A percentile compares a stretch with the other conserved stretches of the same genome.
Evolutionary conservation across 441 rosid genomes (phyloP).

Genomic region (Gossypium davidsonii): DNA sequence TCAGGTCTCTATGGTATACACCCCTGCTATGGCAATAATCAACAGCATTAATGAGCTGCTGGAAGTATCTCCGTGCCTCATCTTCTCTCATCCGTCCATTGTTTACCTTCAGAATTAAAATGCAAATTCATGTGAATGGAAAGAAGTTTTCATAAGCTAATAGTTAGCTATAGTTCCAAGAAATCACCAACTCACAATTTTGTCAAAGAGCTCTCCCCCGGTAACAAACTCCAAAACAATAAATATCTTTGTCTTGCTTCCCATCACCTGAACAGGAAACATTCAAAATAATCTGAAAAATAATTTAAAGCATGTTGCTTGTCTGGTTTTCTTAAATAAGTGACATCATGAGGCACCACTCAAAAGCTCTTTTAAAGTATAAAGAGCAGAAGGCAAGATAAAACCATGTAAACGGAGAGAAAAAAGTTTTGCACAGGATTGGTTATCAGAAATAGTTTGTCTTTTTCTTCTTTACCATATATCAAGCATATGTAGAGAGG

Average conservation of each 20-base stretch:
- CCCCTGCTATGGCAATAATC: conserved; percentile 98
- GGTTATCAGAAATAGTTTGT: neutral
- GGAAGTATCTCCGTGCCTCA: conserved; percentile 87
- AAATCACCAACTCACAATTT: conserved; percentile 56
- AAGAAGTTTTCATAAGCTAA: neutral
- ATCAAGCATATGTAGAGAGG: neutral
- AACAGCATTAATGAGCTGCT: conserved; percentile 88
- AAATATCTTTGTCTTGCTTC: conserved; percentile 88
- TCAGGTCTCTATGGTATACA: conserved; percentile 90
- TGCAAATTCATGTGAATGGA: neutral
- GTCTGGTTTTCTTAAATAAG: neutral
- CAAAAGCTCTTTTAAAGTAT: neutral
- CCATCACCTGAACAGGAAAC: conserved; percentile 64
- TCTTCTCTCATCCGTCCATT: conserved; percentile 87
- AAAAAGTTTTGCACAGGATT: neutral
- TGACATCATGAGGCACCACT: neutral
- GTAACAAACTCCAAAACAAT: conserved; percentile 82
- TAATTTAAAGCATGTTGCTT: conserved; percentile 5
- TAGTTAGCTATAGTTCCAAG: neutral
- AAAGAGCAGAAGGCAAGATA: neutral
- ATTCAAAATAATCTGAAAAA: conserved; percentile 11
- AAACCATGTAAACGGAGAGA: neutral
- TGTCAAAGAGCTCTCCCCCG: conserved; percentile 95
- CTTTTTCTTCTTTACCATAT: neutral
- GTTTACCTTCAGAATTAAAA: conserved; percentile 46